These are phyloP conservation scores for Byssoonygena ceratinophila DNA, from an alignment of 2,329 filamentous ascomycete species.

Conservation along the genomic window DNA sequence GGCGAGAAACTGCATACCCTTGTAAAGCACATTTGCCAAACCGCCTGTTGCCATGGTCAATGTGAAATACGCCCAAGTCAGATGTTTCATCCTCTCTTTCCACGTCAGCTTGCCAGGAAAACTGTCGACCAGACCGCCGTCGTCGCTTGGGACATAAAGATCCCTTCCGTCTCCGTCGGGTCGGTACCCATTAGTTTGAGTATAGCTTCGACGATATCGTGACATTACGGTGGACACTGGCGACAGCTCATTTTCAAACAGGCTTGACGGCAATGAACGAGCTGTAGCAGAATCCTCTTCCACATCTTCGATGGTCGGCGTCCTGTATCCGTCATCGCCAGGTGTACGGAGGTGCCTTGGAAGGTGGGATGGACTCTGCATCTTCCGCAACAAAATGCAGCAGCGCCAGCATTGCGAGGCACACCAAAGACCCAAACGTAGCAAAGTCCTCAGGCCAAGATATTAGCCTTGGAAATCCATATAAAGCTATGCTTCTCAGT, in stretches of 20 bases:
- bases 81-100: slow-evolving; percentile 49
- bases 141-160: slow-evolving; percentile 1
- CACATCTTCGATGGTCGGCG: slow-evolving; percentile 38
- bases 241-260: slow-evolving; percentile 1
- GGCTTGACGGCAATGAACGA: slow-evolving; percentile 13
- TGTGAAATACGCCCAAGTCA: slow-evolving; percentile 73
- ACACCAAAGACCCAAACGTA: neutral
- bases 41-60: slow-evolving; percentile 54
- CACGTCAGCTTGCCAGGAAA: slow-evolving; percentile 32
- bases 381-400: neutral
- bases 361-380: slow-evolving; percentile 4
- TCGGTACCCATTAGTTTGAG: slow-evolving; percentile 1
- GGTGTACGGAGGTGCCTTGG: slow-evolving; percentile 30
- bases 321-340: slow-evolving; percentile 37
- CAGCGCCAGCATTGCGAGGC: neutral
- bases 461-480: neutral
- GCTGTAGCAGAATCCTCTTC: slow-evolving; percentile 19
- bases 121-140: slow-evolving; percentile 13
- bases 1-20: too few species aligned
- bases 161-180: neutral
- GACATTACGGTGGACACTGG: slow-evolving; percentile 11
- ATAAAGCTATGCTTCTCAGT: neutral
- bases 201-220: slow-evolving; percentile 8
- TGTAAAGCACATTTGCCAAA: slow-evolving; percentile 49
- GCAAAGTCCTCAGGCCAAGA: neutral